A percentile compares a stretch with the other conserved stretches of the same genome.
Conservation (phyloP, 306 rosid genomes). For the Medicago lupulina region DNA sequence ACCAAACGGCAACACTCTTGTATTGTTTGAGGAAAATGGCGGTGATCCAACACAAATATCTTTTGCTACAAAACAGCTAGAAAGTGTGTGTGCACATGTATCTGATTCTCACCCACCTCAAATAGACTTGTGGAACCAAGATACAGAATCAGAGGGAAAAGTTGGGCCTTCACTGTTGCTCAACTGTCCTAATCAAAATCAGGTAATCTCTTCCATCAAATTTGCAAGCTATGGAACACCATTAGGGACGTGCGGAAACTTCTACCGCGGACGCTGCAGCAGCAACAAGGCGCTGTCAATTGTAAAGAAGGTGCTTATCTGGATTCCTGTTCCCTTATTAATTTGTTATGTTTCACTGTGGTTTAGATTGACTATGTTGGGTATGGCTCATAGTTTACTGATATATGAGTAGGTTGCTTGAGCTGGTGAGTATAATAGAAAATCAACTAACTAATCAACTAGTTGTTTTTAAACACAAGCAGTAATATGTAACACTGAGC, state of each 20-base stretch:
- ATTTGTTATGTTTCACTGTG: constrained; percentile 2
- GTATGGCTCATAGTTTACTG: background rate
- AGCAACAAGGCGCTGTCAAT: constrained; percentile 68
- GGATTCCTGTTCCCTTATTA: constrained; percentile 19
- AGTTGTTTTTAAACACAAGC: background rate
- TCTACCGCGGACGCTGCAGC: constrained; percentile 74
- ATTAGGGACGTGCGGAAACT: constrained; percentile 79
- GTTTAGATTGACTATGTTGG: background rate
- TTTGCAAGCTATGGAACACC: constrained; percentile 96
- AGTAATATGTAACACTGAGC: too few species aligned
- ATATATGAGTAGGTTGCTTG: background rate
- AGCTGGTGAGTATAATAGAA: background rate
- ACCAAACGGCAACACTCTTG: constrained; percentile 70
- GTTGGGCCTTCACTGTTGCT: constrained; percentile 67
- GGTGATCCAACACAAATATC: constrained; percentile 83
- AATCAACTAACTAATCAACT: background rate
- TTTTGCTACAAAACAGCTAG: constrained; percentile 67
- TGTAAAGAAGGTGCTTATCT: constrained; percentile 68
- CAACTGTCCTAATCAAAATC: constrained; percentile 73
- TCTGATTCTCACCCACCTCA: constrained; percentile 87
- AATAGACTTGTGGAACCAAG: constrained; percentile 68
- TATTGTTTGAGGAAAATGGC: constrained; percentile 84
- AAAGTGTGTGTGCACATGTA: constrained; percentile 79
- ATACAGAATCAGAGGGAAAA: constrained; percentile 47
- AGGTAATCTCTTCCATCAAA: constrained; percentile 78